Evolutionary conservation across 345 rosid species (phyloP).

Genomic region (Eutrema japonicum): DNA sequence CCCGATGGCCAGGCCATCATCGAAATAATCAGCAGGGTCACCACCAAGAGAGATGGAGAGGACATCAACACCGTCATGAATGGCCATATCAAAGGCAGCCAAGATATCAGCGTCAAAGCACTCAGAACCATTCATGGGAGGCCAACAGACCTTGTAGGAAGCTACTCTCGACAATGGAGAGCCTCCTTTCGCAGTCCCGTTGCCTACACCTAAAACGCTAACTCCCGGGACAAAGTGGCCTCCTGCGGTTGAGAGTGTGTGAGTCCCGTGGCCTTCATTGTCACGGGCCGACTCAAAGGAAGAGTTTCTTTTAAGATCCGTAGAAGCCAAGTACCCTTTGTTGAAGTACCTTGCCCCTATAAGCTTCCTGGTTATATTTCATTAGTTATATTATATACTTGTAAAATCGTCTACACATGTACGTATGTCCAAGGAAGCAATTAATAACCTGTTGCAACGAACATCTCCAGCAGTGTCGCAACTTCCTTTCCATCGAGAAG

Average conservation of each 20-base stretch:
- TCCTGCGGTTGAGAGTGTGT: slow-evolving; percentile 29
- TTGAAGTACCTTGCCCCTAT: slow-evolving; percentile 29
- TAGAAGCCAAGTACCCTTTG: slow-evolving; percentile 13
- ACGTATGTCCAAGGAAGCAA: background rate
- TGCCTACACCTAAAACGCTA: slow-evolving; percentile 20
- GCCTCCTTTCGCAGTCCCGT: slow-evolving; percentile 20
- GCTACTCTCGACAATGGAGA: slow-evolving; percentile 50
- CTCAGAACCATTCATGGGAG: slow-evolving; percentile 1
- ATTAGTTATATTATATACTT: background rate
- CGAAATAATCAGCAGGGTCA: background rate
- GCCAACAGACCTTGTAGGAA: slow-evolving; percentile 53
- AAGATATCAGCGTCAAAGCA: slow-evolving; percentile 52
- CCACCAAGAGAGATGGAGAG: slow-evolving; percentile 47
- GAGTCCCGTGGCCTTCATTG: slow-evolving; percentile 19
- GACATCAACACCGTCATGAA: slow-evolving; percentile 50
- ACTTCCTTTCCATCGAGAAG: slow-evolving; percentile 36
- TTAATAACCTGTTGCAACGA: slow-evolving; percentile 21
- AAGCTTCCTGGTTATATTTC: slow-evolving; percentile 4
- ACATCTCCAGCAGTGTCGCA: background rate
- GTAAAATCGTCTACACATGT: background rate
- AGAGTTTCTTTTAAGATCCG: slow-evolving; percentile 5
- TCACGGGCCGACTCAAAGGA: slow-evolving; percentile 18
- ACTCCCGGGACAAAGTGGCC: slow-evolving; percentile 11
- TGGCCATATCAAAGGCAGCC: slow-evolving; percentile 49
- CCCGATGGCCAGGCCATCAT: slow-evolving; percentile 18